Evolutionary conservation across 805 yeast genomes (phyloP).

Genomic region (Sungouiella thailandica): DNA sequence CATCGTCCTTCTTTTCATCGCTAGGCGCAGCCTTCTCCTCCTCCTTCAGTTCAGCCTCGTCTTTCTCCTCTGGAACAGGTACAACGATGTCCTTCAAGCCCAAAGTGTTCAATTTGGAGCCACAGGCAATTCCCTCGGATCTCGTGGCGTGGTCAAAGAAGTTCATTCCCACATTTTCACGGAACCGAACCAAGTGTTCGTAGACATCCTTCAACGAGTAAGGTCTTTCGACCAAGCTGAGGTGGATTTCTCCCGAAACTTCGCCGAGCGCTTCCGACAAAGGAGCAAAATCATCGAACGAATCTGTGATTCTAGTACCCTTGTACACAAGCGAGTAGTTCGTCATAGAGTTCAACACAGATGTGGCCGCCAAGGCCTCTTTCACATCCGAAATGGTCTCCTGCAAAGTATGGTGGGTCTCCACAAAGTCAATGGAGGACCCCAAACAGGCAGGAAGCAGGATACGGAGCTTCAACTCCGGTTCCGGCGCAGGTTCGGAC

Average conservation of each 20-base stretch:
- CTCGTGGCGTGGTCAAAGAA: slow-evolving; percentile 40
- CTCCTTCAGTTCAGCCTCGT: slow-evolving; percentile 6
- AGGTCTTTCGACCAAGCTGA: slow-evolving; percentile 47
- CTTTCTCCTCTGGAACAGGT: slow-evolving; percentile 7
- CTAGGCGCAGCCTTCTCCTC: background rate
- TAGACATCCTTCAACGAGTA: slow-evolving; percentile 59
- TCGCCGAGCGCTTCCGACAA: slow-evolving; percentile 20
- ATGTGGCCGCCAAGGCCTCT: slow-evolving; percentile 53
- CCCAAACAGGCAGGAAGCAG: slow-evolving; percentile 15
- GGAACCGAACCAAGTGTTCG: slow-evolving; percentile 57
- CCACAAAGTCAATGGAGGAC: slow-evolving; percentile 17
- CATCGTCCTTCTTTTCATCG: slow-evolving; percentile 7
- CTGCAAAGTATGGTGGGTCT: slow-evolving; percentile 26
- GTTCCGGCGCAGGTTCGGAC: slow-evolving; percentile 14
- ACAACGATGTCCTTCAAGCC: slow-evolving; percentile 30
- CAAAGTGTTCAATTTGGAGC: slow-evolving; percentile 45
- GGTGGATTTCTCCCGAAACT: slow-evolving; percentile 24
- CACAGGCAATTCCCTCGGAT: slow-evolving; percentile 40
- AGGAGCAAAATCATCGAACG: slow-evolving; percentile 24
- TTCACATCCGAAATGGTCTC: slow-evolving; percentile 56
- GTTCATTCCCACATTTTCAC: slow-evolving; percentile 56
- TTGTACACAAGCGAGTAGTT: slow-evolving; percentile 45
- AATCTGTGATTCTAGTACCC: slow-evolving; percentile 27
- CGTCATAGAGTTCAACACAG: slow-evolving; percentile 56
- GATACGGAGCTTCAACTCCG: slow-evolving; percentile 19